Conservation (phyloP, 345 rosid species). For the Eucalyptus marginata region DNA sequence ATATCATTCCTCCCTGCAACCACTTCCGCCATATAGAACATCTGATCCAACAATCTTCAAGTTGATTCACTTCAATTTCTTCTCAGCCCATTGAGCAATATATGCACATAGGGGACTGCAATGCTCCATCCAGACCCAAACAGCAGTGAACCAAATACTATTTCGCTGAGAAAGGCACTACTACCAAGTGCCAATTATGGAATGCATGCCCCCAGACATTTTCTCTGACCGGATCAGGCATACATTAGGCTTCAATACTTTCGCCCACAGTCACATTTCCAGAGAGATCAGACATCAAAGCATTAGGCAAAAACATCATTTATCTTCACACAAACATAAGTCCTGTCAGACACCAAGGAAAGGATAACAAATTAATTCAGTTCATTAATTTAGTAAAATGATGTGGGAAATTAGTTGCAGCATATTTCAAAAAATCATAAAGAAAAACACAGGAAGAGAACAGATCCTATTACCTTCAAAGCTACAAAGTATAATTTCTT, state of each 20-base stretch:
- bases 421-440: neutral
- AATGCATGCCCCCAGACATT: neutral
- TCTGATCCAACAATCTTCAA: neutral
- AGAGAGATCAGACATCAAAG: neutral
- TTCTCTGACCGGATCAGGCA: neutral
- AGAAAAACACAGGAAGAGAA: neutral
- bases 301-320: neutral
- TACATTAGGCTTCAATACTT: neutral
- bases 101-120: neutral
- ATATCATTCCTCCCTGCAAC: neutral
- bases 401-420: neutral
- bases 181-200: neutral
- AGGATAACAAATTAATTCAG: neutral
- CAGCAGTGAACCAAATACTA: neutral
- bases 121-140: neutral
- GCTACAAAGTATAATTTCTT: neutral
- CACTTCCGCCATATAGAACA: neutral
- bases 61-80: neutral
- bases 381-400: neutral
- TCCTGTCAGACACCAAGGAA: neutral
- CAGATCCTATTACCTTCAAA: neutral
- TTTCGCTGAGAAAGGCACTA: neutral
- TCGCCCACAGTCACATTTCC: neutral
- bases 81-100: neutral
- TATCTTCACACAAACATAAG: neutral